These are phyloP conservation scores for Malus fusca DNA, from an alignment of 306 rosid genomes.

Conservation along the genomic window DNA sequence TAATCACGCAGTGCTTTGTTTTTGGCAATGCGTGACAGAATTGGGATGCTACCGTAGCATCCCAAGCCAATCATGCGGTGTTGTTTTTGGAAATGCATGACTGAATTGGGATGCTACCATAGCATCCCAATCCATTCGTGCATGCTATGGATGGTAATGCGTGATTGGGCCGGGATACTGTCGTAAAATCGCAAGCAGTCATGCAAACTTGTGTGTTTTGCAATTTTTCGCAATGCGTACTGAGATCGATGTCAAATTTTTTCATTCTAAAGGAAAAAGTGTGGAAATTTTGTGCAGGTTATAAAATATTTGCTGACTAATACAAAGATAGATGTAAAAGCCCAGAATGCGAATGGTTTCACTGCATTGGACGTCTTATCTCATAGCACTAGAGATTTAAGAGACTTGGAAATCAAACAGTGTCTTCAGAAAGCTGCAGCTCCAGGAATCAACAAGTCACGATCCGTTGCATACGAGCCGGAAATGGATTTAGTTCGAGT, in stretches of 20 bases:
- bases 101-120: too few species aligned
- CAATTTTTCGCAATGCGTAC: neutral
- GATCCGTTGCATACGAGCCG: neutral
- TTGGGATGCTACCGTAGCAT: neutral
- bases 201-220: too few species aligned
- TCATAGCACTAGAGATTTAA: constrained; percentile 16
- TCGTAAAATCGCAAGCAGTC: too few species aligned
- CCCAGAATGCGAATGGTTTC: constrained; percentile 16
- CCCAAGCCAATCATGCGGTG: neutral
- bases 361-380: constrained; percentile 18
- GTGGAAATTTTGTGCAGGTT: constrained; percentile 10
- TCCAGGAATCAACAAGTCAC: neutral
- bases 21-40: neutral
- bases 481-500: neutral
- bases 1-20: neutral
- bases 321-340: constrained; percentile 24
- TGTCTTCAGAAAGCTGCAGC: constrained; percentile 14
- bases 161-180: too few species aligned
- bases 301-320: constrained; percentile 8
- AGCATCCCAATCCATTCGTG: too few species aligned
- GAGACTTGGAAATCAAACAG: constrained; percentile 20
- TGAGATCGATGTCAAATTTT: neutral
- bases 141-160: too few species aligned
- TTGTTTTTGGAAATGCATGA: neutral
- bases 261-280: neutral